phyloP scores from a whole-genome alignment of 768 basidiomycete genomes.

The Suillus tomentosus region DNA sequence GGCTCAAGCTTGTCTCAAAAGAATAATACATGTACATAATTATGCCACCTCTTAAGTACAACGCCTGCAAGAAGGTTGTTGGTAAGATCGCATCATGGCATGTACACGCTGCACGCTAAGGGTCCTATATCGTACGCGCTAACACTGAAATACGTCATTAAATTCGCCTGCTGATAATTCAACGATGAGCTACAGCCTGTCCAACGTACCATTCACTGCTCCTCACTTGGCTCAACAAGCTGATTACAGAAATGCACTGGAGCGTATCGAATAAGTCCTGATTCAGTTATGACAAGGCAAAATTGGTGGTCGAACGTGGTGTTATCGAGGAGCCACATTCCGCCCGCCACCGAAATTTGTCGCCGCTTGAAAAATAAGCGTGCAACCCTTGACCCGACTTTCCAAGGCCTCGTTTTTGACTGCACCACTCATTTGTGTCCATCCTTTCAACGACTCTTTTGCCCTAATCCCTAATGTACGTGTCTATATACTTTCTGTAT shows the following conservation, averaged over 20 bases:
- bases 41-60: not conserved
- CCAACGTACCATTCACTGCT: not conserved
- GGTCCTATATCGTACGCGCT: not conserved
- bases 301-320: slow-evolving; percentile 1
- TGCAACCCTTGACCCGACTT: slow-evolving; percentile 39
- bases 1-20: not conserved
- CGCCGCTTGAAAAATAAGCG: slow-evolving; percentile 41
- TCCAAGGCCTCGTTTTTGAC: slow-evolving; percentile 35
- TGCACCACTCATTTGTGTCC: slow-evolving; percentile 36
- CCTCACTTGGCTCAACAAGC: not conserved
- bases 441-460: slow-evolving; percentile 32
- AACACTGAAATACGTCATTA: slow-evolving; percentile 5
- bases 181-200: not conserved
- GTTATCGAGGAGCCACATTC: slow-evolving; percentile 11
- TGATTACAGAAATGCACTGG: not conserved
- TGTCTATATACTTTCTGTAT: slow-evolving; percentile 19
- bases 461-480: slow-evolving; percentile 32
- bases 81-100: not conserved
- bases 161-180: not conserved
- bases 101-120: not conserved
- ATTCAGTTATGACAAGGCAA: not conserved
- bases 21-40: slow-evolving; percentile 1
- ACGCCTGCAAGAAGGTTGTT: not conserved
- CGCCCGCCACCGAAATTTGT: slow-evolving; percentile 28
- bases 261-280: not conserved